Conservation (phyloP, 805 yeast genomes). For the Kockiozyma suomiensis region DNA sequence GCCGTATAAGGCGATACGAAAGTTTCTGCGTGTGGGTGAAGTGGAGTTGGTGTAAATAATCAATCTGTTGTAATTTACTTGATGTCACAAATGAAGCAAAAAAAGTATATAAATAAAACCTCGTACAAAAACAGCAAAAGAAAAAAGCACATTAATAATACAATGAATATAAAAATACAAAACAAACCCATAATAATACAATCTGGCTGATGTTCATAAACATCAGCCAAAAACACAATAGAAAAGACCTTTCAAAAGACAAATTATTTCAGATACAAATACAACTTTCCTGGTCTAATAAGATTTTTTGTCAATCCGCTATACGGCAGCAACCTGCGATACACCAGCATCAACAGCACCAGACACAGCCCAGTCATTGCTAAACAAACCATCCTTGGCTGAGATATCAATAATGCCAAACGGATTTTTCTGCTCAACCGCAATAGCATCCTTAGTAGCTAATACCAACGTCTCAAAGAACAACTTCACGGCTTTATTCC, state of each 20-base stretch:
- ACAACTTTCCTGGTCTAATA: background rate
- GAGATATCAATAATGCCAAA: slow-evolving; percentile 63
- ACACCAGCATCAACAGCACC: background rate
- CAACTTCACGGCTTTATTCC: slow-evolving; percentile 64
- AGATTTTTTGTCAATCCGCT: background rate
- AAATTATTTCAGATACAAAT: background rate
- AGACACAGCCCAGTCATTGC: slow-evolving; percentile 8
- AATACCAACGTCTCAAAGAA: slow-evolving; percentile 83
- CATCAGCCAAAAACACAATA: background rate
- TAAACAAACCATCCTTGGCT: slow-evolving; percentile 49
- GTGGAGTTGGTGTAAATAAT: slow-evolving; percentile 20
- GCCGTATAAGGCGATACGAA: slow-evolving; percentile 59
- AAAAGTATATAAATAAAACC: background rate
- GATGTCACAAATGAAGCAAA: no score
- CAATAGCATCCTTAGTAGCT: slow-evolving; percentile 74
- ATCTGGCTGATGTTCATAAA: background rate
- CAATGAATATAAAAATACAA: background rate
- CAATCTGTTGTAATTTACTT: no score
- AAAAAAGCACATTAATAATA: background rate
- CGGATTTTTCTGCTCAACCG: slow-evolving; percentile 59
- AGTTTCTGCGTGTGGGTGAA: slow-evolving; percentile 45
- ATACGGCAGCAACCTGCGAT: background rate
- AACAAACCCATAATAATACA: background rate
- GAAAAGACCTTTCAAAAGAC: background rate
- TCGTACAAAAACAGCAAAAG: background rate